Evolutionary conservation across 2,329 filamentous ascomycete genomes (phyloP), one percentile per base, ranked within the genome.

Genomic region (Aspergillus japonicus): DNA sequence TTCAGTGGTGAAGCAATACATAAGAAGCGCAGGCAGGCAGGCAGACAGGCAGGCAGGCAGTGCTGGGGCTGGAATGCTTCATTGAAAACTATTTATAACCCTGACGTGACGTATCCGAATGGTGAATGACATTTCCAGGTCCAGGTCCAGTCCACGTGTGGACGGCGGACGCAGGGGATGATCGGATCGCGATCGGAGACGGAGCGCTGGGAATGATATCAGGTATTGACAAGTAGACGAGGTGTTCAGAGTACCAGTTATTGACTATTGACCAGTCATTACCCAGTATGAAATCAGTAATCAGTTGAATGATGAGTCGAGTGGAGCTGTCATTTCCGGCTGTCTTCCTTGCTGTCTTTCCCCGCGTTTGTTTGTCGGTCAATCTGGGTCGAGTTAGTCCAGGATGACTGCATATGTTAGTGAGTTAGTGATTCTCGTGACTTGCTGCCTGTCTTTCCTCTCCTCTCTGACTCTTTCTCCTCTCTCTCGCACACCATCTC

Each of bases 401-500:
- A n/a, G 39, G 14, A 44, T n/a, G 14, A 44, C 39, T 44, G 39
- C 39, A 44, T 16, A 44, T 2, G 7, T 19, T 44, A 16, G 16
- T n/a, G n/a, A 12, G 12, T 35, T 21, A 21, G 23, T 23, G 23
- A 23, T 33, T 50, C 33, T 26, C 23, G 33, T 49, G 49, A 29
- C 53, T 47, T 6, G 33, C 51, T 31, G 44, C 21, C 10, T 49
- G 56, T 26, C 21, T 39, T 47, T 14, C 47, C n/a, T 42, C 31
- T 24, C 14, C 12, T 10, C 5, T 29, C 47, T 21, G n/a, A 26
- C 31, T 55, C n/a, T 29, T 48, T 26, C 42, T 50, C 14, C 16
- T 48, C 47, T 31, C 42, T 56, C n/a, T 56, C 47, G 42, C 33
- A 51, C 23, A 51, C 48, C n/a, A n/a, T n/a, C n/a, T n/a, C n/a